Evolutionary conservation across 23 red algal species (phyloP).

Genomic region (Agarophyton chilense): DNA sequence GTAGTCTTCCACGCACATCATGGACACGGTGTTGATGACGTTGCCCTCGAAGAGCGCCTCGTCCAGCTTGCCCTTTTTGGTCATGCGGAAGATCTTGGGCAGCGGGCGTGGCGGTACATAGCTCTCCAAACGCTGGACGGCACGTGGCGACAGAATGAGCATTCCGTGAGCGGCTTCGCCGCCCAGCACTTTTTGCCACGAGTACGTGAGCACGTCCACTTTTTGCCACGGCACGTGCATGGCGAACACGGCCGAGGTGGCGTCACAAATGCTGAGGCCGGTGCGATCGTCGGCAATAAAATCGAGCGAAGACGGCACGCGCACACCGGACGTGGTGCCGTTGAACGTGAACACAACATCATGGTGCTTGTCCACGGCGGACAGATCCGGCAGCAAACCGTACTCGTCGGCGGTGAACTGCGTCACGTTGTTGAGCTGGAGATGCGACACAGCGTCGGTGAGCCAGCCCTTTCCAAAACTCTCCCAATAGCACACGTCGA

Average conservation of each 20-base stretch:
- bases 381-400: conserved; percentile 86
- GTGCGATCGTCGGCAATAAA: conserved; percentile 86
- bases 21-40: conserved; percentile 99
- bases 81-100: conserved; percentile 97
- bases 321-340: conserved; percentile 92
- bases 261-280: conserved; percentile 93
- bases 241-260: conserved; percentile 94
- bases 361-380: conserved; percentile 64
- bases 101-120: conserved; percentile 85
- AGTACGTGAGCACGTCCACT: conserved; percentile 94
- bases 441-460: conserved; percentile 82
- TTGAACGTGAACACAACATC: conserved; percentile 99
- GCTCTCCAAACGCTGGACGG: conserved; percentile 85
- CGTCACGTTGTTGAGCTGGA: conserved; percentile 68
- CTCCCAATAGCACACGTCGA: conserved; percentile 98
- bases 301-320: conserved; percentile 60
- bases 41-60: conserved; percentile 86
- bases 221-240: conserved; percentile 97
- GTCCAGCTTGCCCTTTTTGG: conserved; percentile 93
- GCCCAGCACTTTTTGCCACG: conserved; percentile 99
- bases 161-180: conserved; percentile 98
- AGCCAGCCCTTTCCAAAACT: conserved; percentile 97
- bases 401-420: conserved; percentile 72
- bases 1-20: conserved; percentile 99
- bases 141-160: conserved; percentile 87